Percentiles rank a stretch among this genome's conserved stretches.
Conservation (phyloP, 2,329 filamentous ascomycete genomes). For the Trichoderma gracile region DNA sequence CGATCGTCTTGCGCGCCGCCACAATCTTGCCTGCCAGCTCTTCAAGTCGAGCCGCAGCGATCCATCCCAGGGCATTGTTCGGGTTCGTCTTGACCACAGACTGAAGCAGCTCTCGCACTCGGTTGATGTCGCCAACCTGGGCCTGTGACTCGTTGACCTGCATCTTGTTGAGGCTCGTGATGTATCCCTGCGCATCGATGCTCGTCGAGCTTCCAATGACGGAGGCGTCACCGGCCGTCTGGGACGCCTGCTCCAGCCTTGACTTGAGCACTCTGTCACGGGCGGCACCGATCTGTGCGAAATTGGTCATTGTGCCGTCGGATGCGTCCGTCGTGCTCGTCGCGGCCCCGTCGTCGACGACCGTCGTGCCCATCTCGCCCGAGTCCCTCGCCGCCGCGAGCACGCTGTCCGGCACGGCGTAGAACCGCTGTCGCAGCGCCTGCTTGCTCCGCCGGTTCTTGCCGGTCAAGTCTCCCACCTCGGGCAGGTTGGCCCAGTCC, state of each 20-base stretch:
- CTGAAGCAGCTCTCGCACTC: slow-evolving; percentile 87
- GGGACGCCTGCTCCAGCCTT: slow-evolving; percentile 85
- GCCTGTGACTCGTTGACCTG: slow-evolving; percentile 77
- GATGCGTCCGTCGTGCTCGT: slow-evolving; percentile 46
- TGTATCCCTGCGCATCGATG: slow-evolving; percentile 93
- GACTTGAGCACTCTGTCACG: slow-evolving; percentile 95
- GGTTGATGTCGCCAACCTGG: slow-evolving; percentile 91
- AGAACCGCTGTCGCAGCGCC: slow-evolving; percentile 81
- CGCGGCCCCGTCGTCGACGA: slow-evolving; percentile 74
- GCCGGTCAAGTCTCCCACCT: slow-evolving; percentile 94
- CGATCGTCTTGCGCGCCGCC: slow-evolving; percentile 83
- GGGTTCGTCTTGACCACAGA: slow-evolving; percentile 98
- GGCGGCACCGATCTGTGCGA: slow-evolving; percentile 93
- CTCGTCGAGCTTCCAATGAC: slow-evolving; percentile 79
- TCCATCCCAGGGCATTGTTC: slow-evolving; percentile 92
- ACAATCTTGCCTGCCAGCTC: slow-evolving; percentile 91
- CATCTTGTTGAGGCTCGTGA: slow-evolving; percentile 85
- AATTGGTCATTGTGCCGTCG: slow-evolving; percentile 96
- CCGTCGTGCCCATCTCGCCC: slow-evolving; percentile 80
- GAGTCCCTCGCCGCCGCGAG: slow-evolving; percentile 81
- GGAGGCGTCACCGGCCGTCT: slow-evolving; percentile 64
- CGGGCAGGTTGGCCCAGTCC: slow-evolving; percentile 93
- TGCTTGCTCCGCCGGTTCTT: slow-evolving; percentile 86
- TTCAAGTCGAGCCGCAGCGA: slow-evolving; percentile 88
- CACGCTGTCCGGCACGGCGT: slow-evolving; percentile 95